Evolutionary conservation across 805 yeast genomes (phyloP).

Genomic region (Candida yuanshanica): DNA sequence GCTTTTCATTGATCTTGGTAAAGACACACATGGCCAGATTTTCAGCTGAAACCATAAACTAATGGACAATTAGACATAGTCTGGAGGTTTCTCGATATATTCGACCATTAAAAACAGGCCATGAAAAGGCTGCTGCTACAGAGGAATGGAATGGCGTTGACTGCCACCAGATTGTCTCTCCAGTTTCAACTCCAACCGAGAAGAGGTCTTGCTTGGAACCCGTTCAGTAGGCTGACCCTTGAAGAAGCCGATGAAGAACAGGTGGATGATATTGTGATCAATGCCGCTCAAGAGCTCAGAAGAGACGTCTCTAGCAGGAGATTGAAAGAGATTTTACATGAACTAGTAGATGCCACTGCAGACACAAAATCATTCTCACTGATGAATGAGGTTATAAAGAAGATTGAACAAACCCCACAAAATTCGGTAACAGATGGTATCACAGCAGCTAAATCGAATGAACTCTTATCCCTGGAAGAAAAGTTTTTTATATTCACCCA

Average conservation of each 20-base stretch:
- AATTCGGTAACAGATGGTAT: neutral
- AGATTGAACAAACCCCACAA: constrained; percentile 6
- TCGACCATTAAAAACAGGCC: neutral
- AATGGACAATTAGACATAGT: no score
- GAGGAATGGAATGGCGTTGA: neutral
- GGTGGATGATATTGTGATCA: constrained; percentile 6
- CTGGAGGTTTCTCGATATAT: no score
- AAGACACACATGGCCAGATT: neutral
- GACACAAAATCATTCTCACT: constrained; percentile 4
- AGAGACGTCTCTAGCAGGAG: neutral
- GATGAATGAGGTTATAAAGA: constrained; percentile 16
- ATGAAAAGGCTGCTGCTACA: neutral
- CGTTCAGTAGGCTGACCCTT: constrained; percentile 3
- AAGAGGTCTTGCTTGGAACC: constrained; percentile 8
- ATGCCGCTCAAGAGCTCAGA: constrained; percentile 10
- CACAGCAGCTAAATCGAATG: constrained; percentile 8
- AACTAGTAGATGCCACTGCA: neutral
- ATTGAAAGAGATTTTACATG: constrained; percentile 2
- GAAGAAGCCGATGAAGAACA: constrained; percentile 3
- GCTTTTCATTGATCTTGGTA: no score
- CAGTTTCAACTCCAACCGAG: neutral
- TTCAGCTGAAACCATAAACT: neutral
- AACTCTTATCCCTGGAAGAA: constrained; percentile 4
- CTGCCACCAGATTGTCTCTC: neutral
- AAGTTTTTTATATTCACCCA: constrained; percentile 6